A percentile compares a stretch with the other conserved stretches of the same genome.
Conservation (phyloP, 164 flowering plant species). For the Liriodendron chinense region DNA sequence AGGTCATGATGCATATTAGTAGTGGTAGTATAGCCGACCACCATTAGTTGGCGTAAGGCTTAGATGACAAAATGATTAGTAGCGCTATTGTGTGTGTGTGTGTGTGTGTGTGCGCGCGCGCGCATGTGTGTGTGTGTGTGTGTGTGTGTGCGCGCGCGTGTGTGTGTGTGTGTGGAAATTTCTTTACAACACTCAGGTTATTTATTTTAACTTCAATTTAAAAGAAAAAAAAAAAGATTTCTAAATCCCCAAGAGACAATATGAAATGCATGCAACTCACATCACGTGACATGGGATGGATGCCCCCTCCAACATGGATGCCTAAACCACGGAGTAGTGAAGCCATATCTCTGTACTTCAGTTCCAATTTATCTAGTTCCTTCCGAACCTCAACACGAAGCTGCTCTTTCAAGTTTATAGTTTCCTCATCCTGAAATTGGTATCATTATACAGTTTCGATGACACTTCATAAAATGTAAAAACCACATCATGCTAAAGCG, state of each 20-base stretch:
- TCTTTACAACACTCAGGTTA: no score
- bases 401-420: constrained; percentile 70
- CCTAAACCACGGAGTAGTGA: constrained; percentile 76
- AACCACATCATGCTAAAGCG: background rate
- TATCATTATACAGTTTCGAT: constrained; percentile 3
- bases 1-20: no score
- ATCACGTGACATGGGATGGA: constrained; percentile 45
- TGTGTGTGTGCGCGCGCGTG: no score
- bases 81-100: no score
- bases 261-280: constrained; percentile 28
- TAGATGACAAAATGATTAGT: no score
- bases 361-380: constrained; percentile 57
- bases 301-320: constrained; percentile 50
- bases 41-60: no score
- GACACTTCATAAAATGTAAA: background rate
- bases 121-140: no score
- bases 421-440: constrained; percentile 67
- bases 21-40: no score
- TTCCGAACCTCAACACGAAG: constrained; percentile 54
- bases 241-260: background rate
- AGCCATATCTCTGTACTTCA: constrained; percentile 57
- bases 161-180: no score
- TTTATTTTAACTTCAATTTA: background rate
- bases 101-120: no score
- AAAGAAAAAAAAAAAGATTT: no score